Evolutionary conservation across 345 rosid species (phyloP).

Genomic region (Euphorbia peplus): DNA sequence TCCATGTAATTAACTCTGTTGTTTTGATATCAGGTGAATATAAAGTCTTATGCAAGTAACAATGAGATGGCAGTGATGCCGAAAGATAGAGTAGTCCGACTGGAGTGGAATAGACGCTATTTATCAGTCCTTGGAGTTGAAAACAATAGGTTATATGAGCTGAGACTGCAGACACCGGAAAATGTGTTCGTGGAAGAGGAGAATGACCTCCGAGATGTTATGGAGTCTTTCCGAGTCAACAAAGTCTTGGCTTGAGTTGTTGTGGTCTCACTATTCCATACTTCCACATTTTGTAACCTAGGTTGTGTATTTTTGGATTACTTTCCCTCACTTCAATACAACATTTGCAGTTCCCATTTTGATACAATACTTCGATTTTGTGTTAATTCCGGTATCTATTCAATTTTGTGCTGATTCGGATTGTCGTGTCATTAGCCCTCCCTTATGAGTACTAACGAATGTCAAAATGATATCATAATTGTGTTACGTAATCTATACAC

Average conservation of each 20-base stretch:
- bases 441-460: too few relatives aligned
- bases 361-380: too few relatives aligned
- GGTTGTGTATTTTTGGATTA: background rate
- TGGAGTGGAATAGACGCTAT: slow-evolving; percentile 90
- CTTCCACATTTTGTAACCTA: too few relatives aligned
- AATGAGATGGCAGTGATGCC: slow-evolving; percentile 98
- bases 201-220: slow-evolving; percentile 70
- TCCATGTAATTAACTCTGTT: too few relatives aligned
- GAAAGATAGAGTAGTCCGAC: slow-evolving; percentile 59
- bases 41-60: slow-evolving; percentile 84
- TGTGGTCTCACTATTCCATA: background rate
- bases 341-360: too few relatives aligned
- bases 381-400: too few relatives aligned
- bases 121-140: slow-evolving; percentile 87
- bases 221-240: slow-evolving; percentile 89
- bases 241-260: slow-evolving; percentile 42
- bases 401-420: too few relatives aligned
- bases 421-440: too few relatives aligned
- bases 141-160: slow-evolving; percentile 69
- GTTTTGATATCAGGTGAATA: slow-evolving; percentile 59
- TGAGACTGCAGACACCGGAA: slow-evolving; percentile 92
- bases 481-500: too few relatives aligned
- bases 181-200: slow-evolving; percentile 80
- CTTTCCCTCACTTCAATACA: too few relatives aligned
- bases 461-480: too few relatives aligned